A percentile compares a stretch with the other conserved stretches of the same genome.
Conservation (phyloP, 768 basidiomycete species). For the Mycena venus region DNA sequence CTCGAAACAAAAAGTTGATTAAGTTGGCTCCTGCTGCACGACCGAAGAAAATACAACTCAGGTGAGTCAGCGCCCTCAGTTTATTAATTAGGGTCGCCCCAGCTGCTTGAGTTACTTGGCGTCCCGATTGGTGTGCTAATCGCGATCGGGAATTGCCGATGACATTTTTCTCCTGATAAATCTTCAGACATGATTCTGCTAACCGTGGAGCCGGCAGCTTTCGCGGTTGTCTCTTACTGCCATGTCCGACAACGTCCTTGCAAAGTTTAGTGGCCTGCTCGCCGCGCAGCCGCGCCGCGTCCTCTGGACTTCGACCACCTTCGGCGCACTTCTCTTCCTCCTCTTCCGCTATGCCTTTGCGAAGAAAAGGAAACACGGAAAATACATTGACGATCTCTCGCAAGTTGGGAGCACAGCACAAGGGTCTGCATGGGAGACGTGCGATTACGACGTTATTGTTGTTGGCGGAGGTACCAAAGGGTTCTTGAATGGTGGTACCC, state of each 20-base stretch:
- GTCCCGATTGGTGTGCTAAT: too few relatives aligned
- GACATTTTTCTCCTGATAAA: too few relatives aligned
- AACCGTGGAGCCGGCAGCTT: neutral
- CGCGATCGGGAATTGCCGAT: too few relatives aligned
- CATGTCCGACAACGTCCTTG: constrained; percentile 1
- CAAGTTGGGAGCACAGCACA: constrained; percentile 19
- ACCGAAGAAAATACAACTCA: too few relatives aligned
- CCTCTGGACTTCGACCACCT: constrained; percentile 10
- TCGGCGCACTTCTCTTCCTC: constrained; percentile 15
- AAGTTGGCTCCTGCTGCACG: too few relatives aligned
- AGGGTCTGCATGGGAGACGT: neutral
- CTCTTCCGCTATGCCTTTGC: constrained; percentile 12
- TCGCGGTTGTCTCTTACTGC: neutral
- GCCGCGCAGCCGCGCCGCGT: constrained; percentile 4
- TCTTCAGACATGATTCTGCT: too few relatives aligned
- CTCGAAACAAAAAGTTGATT: too few relatives aligned
- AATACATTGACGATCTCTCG: constrained; percentile 29
- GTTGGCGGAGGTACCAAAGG: constrained; percentile 64
- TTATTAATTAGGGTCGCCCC: too few relatives aligned
- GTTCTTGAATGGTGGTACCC: neutral
- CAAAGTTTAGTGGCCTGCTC: constrained; percentile 3
- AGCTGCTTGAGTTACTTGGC: too few relatives aligned
- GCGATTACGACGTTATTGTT: constrained; percentile 64
- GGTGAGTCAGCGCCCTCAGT: too few relatives aligned
- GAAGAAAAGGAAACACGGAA: neutral